Evolutionary conservation across 139 green algal genomes (phyloP), one percentile per base, ranked within the genome.

Genomic region (Raphidocelis subcapitata): DNA sequence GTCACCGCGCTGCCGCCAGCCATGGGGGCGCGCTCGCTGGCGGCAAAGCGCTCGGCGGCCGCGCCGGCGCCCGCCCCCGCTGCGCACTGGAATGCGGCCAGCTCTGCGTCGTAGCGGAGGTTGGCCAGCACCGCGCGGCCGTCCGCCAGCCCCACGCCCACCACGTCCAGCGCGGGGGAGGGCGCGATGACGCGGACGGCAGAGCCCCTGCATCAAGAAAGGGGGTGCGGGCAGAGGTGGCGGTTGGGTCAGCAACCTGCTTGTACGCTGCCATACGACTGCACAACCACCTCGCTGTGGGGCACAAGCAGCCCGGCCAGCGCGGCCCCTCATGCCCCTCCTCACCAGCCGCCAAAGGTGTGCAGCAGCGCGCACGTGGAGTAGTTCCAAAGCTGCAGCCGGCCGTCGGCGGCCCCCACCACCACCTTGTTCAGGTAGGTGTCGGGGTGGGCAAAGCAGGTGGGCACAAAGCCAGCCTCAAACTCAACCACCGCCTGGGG

Each of bases 381-480:
- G 52, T 97, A 93, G 86, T 99, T 99, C 85, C 89, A 92, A 41
- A 99, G 90, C 81, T 93, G 83, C 79, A 98, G 64, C 12, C 62
- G 61, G 18, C 95, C 96, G 12, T 94, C 80, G 24, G 72, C 52
- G 28, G 69, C 57, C 28, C 88, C 93, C 26, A 98, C 51, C 36
- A 97, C 74, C 33, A 97, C 67, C 86, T 99, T 99, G 86, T 99
- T 98, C 2, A 99, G 76, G 84, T 99, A 99, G 23, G 95, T 98
- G 83, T 96, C 88, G 0, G 94, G 95, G 83, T 99, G 95, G 5
- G 76, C 82, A 83, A 99, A 85, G 76, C 89, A 95, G 26, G 83
- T 95, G 20, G 95, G 88, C 23, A 21, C 59, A 41, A 74, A 57
- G 24, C 37, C 73, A 3, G 24, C 18, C 21, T 33, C 62, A 14